phyloP scores from a whole-genome alignment of 2,329 filamentous ascomycete genomes.

The Ciborinia camelliae region DNA sequence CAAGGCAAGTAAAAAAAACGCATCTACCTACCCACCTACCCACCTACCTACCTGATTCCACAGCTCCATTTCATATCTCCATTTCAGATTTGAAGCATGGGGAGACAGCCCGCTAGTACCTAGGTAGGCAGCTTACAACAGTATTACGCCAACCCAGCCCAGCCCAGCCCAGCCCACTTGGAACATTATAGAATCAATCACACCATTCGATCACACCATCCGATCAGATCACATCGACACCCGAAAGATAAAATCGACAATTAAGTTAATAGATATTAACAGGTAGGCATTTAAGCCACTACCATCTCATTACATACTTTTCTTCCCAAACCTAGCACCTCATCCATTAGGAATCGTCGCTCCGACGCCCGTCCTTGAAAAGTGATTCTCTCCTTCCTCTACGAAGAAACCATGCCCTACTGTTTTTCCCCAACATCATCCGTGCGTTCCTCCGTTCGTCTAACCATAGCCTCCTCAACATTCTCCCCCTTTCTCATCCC shows the following conservation, averaged over 20 bases:
- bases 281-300: neutral
- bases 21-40: no score
- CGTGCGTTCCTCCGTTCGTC: neutral
- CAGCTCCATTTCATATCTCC: no score
- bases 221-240: neutral
- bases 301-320: neutral
- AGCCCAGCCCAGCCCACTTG: no score
- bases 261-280: neutral
- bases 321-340: neutral
- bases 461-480: conserved; percentile 13
- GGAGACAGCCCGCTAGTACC: no score
- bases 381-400: no score
- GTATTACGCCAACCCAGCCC: no score
- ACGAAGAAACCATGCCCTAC: neutral
- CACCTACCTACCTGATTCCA: no score
- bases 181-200: no score
- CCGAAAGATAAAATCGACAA: neutral
- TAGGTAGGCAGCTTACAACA: no score
- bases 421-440: conserved; percentile 4
- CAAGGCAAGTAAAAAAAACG: no score
- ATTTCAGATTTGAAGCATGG: no score
- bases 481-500: conserved; percentile 39
- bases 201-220: neutral
- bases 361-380: no score
- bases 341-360: neutral